Evolutionary conservation across 1,284 basidiomycete genomes (phyloP).

Genomic region (Cutaneotrichosporon dermatis): DNA sequence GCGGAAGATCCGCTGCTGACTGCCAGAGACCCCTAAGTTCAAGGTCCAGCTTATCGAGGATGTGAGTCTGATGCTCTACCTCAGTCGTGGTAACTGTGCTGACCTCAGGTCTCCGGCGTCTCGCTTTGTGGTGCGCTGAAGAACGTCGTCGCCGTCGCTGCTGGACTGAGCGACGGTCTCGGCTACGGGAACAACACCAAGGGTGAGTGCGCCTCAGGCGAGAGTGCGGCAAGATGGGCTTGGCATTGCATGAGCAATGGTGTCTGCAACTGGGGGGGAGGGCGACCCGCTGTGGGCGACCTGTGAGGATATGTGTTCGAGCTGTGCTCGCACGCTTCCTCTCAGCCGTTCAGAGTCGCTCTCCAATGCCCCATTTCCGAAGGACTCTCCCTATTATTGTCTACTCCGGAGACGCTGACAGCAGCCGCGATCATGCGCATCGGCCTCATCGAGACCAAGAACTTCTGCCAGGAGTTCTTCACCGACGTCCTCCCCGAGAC

Average conservation of each 20-base stretch:
- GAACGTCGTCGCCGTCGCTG: conserved; percentile 57
- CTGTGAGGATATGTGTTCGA: too few relatives aligned
- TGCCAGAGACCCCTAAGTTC: conserved; percentile 51
- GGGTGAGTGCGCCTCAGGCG: conserved; percentile 32
- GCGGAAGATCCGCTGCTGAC: conserved; percentile 6
- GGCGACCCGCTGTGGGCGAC: too few relatives aligned
- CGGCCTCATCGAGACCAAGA: conserved; percentile 53
- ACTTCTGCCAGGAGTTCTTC: conserved; percentile 56
- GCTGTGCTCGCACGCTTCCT: too few relatives aligned
- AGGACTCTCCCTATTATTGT: too few relatives aligned
- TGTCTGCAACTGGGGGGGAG: too few relatives aligned
- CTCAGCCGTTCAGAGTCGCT: too few relatives aligned
- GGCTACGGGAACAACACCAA: conserved; percentile 58
- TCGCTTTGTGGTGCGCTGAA: conserved; percentile 58
- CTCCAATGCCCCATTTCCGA: neutral
- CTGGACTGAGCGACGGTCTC: conserved; percentile 56
- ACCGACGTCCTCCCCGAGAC: conserved; percentile 54
- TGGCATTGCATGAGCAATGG: too few relatives aligned
- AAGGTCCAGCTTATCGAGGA: conserved; percentile 56
- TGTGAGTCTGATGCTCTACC: conserved; percentile 26
- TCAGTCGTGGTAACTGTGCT: too few relatives aligned
- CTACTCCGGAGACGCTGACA: neutral
- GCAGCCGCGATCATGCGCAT: conserved; percentile 57
- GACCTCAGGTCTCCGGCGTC: conserved; percentile 43
- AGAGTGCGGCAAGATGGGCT: too few relatives aligned